These are phyloP conservation scores for Ormosia emarginata DNA, from an alignment of 306 rosid genomes.

Conservation along the genomic window DNA sequence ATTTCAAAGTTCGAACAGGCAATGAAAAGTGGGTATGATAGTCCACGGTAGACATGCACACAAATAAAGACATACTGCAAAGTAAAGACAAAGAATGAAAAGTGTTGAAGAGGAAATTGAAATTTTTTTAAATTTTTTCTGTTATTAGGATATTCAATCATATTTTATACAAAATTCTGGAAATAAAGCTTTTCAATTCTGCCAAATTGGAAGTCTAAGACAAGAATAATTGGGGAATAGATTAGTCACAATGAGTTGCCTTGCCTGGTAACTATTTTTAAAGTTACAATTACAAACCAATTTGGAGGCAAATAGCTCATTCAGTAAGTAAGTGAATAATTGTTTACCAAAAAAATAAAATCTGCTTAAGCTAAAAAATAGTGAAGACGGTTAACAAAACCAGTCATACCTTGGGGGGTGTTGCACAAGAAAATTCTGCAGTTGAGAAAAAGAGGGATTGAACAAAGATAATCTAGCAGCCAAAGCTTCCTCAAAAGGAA, in stretches of 20 bases:
- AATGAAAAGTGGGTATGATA: neutral
- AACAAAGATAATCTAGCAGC: conserved; percentile 86
- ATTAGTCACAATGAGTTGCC: neutral
- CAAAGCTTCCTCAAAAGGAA: conserved; percentile 93
- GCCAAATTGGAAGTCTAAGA: neutral
- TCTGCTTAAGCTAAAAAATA: conserved; percentile 4
- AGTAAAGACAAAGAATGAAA: neutral
- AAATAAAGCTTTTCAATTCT: neutral
- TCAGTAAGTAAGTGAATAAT: neutral
- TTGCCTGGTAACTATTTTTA: neutral
- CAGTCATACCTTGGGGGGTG: conserved; percentile 67
- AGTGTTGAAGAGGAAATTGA: neutral
- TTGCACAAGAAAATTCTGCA: conserved; percentile 76
- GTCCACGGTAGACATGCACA: neutral
- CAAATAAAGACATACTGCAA: neutral
- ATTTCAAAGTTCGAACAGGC: neutral
- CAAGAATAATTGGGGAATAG: neutral
- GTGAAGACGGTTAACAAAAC: neutral
- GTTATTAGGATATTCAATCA: neutral
- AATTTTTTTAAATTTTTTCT: neutral
- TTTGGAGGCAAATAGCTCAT: neutral
- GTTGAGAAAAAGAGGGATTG: conserved; percentile 75
- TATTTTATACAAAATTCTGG: neutral
- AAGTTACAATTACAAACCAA: neutral
- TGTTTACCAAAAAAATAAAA: neutral